Conservation (phyloP, 1,139 yeast genomes). For the Candida sanyaensis region DNA sequence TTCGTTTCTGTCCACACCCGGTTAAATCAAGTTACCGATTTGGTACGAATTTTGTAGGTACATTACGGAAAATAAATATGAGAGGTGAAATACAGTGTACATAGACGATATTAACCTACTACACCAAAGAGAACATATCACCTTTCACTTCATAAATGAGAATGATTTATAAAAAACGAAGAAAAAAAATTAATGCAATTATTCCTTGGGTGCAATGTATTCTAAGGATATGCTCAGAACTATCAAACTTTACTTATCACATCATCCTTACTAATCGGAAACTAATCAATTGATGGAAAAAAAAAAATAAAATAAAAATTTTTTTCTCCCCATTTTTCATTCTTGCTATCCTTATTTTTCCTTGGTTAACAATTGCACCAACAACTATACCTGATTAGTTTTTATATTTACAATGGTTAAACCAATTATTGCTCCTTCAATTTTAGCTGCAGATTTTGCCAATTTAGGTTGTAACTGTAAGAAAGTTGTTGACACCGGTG, state of each 20-base stretch:
- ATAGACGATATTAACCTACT: no score
- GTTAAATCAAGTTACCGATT: no score
- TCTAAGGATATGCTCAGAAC: neutral
- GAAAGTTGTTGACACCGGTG: slow-evolving; percentile 64
- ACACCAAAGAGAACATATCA: no score
- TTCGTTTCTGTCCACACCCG: no score
- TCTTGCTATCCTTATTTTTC: neutral
- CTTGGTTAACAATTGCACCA: neutral
- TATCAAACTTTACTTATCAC: neutral
- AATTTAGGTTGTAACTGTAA: slow-evolving; percentile 87
- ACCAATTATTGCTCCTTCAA: slow-evolving; percentile 93
- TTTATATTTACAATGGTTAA: slow-evolving; percentile 53
- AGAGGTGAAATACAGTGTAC: no score
- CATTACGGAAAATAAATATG: no score
- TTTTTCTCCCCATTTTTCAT: neutral
- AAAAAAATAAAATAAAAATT: neutral
- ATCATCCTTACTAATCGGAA: neutral
- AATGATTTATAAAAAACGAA: no score
- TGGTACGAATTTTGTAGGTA: no score
- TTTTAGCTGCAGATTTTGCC: slow-evolving; percentile 92
- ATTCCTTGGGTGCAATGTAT: no score
- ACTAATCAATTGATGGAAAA: neutral
- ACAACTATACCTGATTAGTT: no score
- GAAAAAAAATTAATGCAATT: no score
- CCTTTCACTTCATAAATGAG: no score